Conservation (phyloP, 2,329 filamentous ascomycete species). For the Cladophialophora exuberans region DNA sequence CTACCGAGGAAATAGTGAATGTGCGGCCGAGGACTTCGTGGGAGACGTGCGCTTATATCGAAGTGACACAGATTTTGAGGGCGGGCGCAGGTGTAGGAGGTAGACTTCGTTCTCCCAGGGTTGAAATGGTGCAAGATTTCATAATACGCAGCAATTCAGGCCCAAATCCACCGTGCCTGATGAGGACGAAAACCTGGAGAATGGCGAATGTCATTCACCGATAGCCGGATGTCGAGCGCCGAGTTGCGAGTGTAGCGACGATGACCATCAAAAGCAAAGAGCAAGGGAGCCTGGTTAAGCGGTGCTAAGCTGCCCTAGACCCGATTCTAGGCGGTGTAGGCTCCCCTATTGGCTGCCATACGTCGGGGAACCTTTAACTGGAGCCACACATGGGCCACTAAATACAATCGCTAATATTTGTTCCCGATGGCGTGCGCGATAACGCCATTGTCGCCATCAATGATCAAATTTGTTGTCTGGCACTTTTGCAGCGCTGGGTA, state of each 20-base stretch:
- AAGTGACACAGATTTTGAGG: not conserved
- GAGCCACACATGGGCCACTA: not conserved
- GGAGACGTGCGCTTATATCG: not conserved
- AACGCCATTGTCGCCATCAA: constrained; percentile 12
- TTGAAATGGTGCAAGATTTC: constrained; percentile 25
- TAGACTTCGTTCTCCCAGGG: not conserved
- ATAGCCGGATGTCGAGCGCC: constrained; percentile 4
- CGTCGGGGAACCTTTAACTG: too few relatives aligned
- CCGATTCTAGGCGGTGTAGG: too few relatives aligned
- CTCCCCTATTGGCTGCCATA: too few relatives aligned
- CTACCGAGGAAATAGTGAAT: not conserved
- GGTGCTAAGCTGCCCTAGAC: not conserved
- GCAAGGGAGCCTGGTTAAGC: not conserved
- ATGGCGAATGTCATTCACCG: constrained; percentile 9
- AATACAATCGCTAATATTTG: not conserved
- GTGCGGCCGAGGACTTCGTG: too few relatives aligned
- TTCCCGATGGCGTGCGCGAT: constrained; percentile 12
- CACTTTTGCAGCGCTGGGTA: not conserved
- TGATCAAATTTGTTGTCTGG: constrained; percentile 8
- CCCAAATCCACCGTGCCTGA: not conserved
- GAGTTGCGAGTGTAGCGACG: not conserved
- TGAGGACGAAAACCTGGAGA: not conserved
- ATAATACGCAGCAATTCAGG: constrained; percentile 5
- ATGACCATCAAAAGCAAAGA: not conserved
- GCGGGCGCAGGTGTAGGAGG: not conserved